Conservation (phyloP, 2,329 filamentous ascomycete species). For the Coleophoma eucalyptorum region DNA sequence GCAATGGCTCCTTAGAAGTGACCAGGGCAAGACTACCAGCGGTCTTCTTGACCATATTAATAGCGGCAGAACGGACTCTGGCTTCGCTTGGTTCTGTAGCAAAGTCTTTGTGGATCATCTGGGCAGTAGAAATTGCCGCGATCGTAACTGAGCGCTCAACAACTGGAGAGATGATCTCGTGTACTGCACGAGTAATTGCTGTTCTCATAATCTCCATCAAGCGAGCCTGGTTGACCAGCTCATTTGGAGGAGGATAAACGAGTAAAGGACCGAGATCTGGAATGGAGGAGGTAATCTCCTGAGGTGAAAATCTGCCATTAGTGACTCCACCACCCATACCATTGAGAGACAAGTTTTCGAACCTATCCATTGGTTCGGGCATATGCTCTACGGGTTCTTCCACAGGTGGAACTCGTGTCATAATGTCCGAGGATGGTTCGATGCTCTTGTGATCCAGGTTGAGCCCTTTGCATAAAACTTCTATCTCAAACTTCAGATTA, state of each 20-base stretch:
- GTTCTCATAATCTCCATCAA: constrained; percentile 75
- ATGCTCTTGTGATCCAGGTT: constrained; percentile 90
- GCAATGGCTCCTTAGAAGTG: constrained; percentile 95
- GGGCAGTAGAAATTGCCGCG: constrained; percentile 91
- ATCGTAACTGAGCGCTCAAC: constrained; percentile 98
- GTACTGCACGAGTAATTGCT: constrained; percentile 84
- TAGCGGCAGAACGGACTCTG: constrained; percentile 77
- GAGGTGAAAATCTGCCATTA: constrained; percentile 70
- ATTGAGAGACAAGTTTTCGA: constrained; percentile 78
- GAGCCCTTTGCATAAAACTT: constrained; percentile 91
- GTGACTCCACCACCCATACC: constrained; percentile 65
- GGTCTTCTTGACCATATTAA: constrained; percentile 92
- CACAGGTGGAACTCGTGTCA: constrained; percentile 63
- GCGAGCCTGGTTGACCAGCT: constrained; percentile 68
- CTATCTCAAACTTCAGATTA: constrained; percentile 97
- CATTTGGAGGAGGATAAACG: constrained; percentile 76
- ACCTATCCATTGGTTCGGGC: constrained; percentile 71
- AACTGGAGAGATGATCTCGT: constrained; percentile 95
- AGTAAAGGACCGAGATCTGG: constrained; percentile 80
- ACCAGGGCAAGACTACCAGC: constrained; percentile 92
- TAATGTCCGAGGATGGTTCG: constrained; percentile 80
- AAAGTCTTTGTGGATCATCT: constrained; percentile 96
- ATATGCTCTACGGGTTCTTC: constrained; percentile 55
- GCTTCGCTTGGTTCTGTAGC: constrained; percentile 88
- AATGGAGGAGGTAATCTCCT: constrained; percentile 73